A percentile compares a stretch with the other conserved stretches of the same genome.
Conservation (phyloP, 345 rosid species). For the Carallia brachiata region DNA sequence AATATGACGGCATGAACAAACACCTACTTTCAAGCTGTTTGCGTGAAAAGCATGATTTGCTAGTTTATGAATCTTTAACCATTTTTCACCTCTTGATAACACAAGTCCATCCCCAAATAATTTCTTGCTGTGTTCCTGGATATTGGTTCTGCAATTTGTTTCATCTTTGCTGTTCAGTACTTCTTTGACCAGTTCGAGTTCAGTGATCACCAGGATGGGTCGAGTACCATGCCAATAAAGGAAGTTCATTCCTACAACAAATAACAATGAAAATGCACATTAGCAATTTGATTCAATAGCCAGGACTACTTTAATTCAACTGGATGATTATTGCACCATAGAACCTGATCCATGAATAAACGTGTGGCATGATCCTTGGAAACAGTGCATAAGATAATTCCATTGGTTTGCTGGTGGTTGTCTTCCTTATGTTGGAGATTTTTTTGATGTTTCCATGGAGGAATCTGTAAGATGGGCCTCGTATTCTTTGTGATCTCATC, state of each 20-base stretch:
- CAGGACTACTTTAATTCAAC: too few species aligned
- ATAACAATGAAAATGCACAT: not conserved
- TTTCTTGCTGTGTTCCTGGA: slow-evolving; percentile 1
- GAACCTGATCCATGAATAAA: slow-evolving; percentile 31
- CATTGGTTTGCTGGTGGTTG: slow-evolving; percentile 3
- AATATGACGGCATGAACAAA: not conserved
- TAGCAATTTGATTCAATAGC: too few species aligned
- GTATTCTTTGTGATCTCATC: slow-evolving; percentile 28
- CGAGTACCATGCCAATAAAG: slow-evolving; percentile 34
- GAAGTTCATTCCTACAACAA: slow-evolving; percentile 31
- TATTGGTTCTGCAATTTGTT: slow-evolving; percentile 10
- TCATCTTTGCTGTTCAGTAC: slow-evolving; percentile 35
- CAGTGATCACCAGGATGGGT: slow-evolving; percentile 38
- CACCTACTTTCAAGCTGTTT: not conserved
- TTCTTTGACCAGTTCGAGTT: slow-evolving; percentile 42
- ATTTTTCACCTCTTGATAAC: not conserved
- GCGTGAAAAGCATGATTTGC: not conserved
- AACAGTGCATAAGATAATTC: slow-evolving; percentile 27
- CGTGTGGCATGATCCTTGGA: slow-evolving; percentile 28
- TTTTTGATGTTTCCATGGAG: slow-evolving; percentile 29
- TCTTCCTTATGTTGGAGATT: not conserved
- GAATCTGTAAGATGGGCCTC: slow-evolving; percentile 30
- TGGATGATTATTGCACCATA: slow-evolving; percentile 15
- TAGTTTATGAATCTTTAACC: not conserved
- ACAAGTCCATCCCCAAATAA: slow-evolving; percentile 13